phyloP scores from a whole-genome alignment of 106 monocot genomes.

The Phalaenopsis aphrodite region DNA sequence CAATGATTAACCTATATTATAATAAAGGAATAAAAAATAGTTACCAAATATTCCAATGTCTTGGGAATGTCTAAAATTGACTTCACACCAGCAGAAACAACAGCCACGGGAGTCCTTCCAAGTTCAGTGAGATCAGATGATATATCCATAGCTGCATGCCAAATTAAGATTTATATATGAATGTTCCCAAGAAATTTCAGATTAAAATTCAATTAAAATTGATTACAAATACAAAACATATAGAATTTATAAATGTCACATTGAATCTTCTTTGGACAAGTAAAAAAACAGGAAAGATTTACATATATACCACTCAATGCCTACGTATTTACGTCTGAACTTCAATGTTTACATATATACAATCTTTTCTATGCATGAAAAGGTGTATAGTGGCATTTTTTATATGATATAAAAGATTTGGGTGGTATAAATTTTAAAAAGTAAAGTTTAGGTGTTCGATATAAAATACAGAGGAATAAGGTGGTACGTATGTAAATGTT shows the following conservation, averaged over 20 bases:
- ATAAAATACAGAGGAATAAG: too few relatives aligned
- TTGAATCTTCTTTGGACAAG: background rate
- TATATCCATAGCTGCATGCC: conserved; percentile 82
- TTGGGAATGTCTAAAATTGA: conserved; percentile 97
- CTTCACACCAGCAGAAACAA: conserved; percentile 96
- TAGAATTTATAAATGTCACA: background rate
- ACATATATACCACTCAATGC: too few relatives aligned
- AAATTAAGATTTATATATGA: conserved; percentile 1
- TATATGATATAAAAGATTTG: too few relatives aligned
- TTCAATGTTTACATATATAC: too few relatives aligned
- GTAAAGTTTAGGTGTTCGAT: too few relatives aligned
- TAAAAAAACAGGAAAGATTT: background rate
- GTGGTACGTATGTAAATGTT: too few relatives aligned
- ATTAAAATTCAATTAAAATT: background rate
- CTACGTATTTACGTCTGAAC: too few relatives aligned
- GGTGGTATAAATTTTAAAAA: too few relatives aligned
- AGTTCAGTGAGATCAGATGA: conserved; percentile 98
- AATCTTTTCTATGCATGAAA: too few relatives aligned
- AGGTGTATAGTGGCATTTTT: too few relatives aligned
- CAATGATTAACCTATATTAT: background rate
- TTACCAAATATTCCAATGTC: conserved; percentile 92
- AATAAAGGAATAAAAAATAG: conserved; percentile 1
- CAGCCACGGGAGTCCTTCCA: conserved; percentile 86
- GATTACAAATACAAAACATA: background rate
- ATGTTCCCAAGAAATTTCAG: background rate